phyloP scores from a whole-genome alignment of 192 early-diverging fungal genomes.

The Gryganskiella cystojenkinii region DNA sequence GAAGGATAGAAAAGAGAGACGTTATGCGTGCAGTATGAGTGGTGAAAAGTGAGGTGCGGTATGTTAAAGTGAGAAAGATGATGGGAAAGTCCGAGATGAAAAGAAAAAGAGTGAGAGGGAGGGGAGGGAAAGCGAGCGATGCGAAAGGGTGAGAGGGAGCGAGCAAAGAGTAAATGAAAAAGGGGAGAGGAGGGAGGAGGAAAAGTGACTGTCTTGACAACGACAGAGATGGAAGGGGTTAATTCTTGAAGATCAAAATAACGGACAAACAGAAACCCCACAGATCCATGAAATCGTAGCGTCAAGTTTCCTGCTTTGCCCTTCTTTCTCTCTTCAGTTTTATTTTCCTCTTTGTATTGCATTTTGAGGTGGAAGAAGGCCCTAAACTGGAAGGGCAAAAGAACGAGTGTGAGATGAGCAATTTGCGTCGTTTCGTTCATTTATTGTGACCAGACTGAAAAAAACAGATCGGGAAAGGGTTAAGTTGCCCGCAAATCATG shows the following conservation, averaged over 20 bases:
- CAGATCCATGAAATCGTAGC: no score
- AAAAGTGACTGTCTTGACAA: neutral
- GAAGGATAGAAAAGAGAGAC: neutral
- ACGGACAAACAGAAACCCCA: no score
- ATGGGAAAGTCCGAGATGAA: neutral
- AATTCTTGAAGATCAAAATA: no score
- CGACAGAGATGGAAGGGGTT: neutral
- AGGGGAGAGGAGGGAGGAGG: neutral
- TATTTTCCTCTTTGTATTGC: no score
- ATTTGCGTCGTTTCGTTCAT: neutral
- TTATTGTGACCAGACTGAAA: neutral
- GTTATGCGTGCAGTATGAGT: neutral
- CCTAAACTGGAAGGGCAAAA: no score
- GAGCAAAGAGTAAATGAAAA: neutral
- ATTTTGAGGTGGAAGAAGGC: no score
- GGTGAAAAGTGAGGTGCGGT: neutral
- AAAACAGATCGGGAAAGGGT: neutral
- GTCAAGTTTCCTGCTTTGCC: no score
- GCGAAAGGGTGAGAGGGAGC: neutral
- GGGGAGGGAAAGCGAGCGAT: neutral
- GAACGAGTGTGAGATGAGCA: neutral
- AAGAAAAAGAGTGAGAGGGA: neutral
- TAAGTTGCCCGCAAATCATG: slow-evolving; percentile 5
- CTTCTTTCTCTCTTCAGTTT: no score
- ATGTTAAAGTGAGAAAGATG: neutral